phyloP scores from a whole-genome alignment of 208 protist species.

The Acanthamoeba triangularis region DNA sequence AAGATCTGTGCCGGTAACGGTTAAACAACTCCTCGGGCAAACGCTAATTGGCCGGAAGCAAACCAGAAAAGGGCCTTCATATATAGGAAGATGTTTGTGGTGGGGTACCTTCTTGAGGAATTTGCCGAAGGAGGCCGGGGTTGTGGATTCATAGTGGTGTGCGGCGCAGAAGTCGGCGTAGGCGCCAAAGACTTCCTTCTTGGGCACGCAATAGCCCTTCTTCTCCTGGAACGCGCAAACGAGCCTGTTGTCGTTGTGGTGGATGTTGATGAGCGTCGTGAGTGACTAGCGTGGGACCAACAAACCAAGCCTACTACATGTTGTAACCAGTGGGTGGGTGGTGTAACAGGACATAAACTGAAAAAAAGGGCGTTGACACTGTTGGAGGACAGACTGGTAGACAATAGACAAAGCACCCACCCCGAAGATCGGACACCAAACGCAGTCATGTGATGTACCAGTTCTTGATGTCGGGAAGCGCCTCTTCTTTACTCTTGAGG shows the following conservation, averaged over 20 bases:
- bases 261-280: not conserved
- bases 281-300: no score
- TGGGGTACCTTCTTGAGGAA: constrained; percentile 30
- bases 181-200: constrained; percentile 17
- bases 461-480: not conserved
- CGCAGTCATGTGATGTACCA: not conserved
- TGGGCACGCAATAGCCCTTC: constrained; percentile 14
- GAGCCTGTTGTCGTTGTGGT: not conserved
- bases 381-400: no score
- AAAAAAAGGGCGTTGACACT: no score
- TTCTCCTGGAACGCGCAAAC: not conserved
- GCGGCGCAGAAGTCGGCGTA: not conserved
- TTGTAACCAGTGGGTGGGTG: no score
- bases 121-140: constrained; percentile 12
- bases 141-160: not conserved
- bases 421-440: not conserved
- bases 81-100: no score
- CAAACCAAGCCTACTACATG: no score
- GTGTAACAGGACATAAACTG: no score
- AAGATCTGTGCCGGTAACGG: not conserved
- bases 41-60: not conserved
- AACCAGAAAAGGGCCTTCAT: no score
- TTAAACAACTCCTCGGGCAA: not conserved
- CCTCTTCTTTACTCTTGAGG: not conserved
- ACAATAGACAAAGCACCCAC: no score